A percentile compares a stretch with the other conserved stretches of the same genome.
These are phyloP conservation scores for Trametes gibbosa DNA, from an alignment of 768 basidiomycete genomes.

Conservation along the genomic window DNA sequence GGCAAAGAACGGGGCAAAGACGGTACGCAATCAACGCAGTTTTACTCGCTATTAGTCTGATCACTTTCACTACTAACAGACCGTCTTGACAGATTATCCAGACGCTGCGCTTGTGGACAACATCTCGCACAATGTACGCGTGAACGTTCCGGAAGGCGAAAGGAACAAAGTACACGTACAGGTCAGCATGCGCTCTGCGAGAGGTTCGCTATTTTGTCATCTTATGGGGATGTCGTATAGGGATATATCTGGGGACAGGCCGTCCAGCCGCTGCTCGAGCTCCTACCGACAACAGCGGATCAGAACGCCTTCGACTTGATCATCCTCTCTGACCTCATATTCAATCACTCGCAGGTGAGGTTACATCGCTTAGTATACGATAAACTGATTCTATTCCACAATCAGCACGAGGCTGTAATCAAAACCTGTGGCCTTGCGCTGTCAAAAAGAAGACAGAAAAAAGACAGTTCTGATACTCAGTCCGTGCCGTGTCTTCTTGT, in stretches of 20 bases:
- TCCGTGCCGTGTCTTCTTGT: constrained; percentile 57
- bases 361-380: background rate
- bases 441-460: background rate
- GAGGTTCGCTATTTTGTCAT: constrained; percentile 3
- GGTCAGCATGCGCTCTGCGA: constrained; percentile 33
- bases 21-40: constrained; percentile 49
- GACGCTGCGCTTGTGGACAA: constrained; percentile 75
- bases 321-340: constrained; percentile 89
- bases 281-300: constrained; percentile 21
- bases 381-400: background rate
- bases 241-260: constrained; percentile 84
- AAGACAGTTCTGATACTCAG: constrained; percentile 1
- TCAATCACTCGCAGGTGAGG: constrained; percentile 88
- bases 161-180: constrained; percentile 30
- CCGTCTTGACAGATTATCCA: constrained; percentile 91
- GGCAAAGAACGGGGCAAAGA: constrained; percentile 63
- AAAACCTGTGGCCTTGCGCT: constrained; percentile 58
- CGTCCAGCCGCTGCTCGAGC: constrained; percentile 43
- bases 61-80: constrained; percentile 41
- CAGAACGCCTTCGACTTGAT: constrained; percentile 65
- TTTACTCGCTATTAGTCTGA: too few relatives aligned
- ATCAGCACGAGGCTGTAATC: constrained; percentile 78
- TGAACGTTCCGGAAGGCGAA: constrained; percentile 44
- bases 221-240: constrained; percentile 33
- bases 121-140: constrained; percentile 61